Evolutionary conservation across 441 rosid species (phyloP).

Genomic region (Populus hybrid): DNA sequence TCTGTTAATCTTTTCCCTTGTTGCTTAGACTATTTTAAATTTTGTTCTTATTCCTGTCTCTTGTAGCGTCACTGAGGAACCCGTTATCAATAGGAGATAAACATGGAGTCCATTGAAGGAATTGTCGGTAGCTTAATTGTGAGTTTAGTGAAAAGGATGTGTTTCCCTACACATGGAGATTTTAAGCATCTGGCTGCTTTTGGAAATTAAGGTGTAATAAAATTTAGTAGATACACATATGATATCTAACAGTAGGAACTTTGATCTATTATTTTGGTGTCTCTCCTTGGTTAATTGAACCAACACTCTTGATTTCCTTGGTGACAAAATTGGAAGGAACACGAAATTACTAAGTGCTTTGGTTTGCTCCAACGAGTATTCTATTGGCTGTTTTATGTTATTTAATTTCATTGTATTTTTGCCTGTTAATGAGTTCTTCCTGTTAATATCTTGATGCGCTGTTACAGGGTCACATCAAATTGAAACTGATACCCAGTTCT

Average conservation of each 20-base stretch:
- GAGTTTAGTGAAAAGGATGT: constrained; percentile 62
- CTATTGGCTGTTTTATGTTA: not conserved
- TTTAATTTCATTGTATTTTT: not conserved
- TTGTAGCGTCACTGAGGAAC: constrained; percentile 57
- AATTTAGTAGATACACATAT: not conserved
- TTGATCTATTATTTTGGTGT: not conserved
- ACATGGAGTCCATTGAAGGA: constrained; percentile 21
- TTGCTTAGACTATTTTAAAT: not conserved
- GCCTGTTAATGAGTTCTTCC: not conserved
- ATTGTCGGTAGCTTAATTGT: constrained; percentile 29
- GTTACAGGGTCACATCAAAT: constrained; percentile 32
- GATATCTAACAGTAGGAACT: not conserved
- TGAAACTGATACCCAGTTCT: constrained; percentile 41
- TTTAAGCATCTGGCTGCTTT: constrained; percentile 30
- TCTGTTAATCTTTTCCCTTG: not conserved
- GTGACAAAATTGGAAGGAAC: not conserved
- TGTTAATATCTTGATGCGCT: constrained; percentile 25
- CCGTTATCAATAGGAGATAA: constrained; percentile 45
- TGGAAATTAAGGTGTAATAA: not conserved
- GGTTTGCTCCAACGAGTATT: constrained; percentile 1
- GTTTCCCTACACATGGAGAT: constrained; percentile 38
- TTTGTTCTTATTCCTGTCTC: not conserved
- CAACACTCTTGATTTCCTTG: not conserved
- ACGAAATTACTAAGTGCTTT: not conserved
- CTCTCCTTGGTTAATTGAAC: not conserved